These are phyloP conservation scores for Penicillium silybi DNA, from an alignment of 495 filamentous ascomycete species.

Conservation along the genomic window DNA sequence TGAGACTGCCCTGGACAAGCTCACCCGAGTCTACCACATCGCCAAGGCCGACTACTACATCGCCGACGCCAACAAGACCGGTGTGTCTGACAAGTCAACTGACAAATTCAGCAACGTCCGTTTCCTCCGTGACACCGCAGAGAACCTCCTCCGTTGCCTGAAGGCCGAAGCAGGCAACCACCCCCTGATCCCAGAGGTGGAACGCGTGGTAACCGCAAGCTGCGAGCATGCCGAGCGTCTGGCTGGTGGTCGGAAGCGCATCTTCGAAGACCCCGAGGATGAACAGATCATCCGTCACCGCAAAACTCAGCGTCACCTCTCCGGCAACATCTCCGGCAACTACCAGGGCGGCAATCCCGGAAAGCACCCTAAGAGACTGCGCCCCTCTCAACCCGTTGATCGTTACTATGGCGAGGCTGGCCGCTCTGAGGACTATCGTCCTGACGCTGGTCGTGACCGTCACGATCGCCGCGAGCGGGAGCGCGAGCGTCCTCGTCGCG, in stretches of 20 bases:
- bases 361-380: not conserved
- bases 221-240: slow-evolving; percentile 33
- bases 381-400: not conserved
- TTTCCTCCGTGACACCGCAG: slow-evolving; percentile 48
- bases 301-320: not conserved
- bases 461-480: too few species aligned
- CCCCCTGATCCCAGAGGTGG: slow-evolving; percentile 29
- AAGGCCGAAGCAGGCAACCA: slow-evolving; percentile 18
- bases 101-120: slow-evolving; percentile 31
- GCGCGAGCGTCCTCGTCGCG: not conserved
- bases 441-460: not conserved
- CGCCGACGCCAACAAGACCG: slow-evolving; percentile 10
- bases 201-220: slow-evolving; percentile 24
- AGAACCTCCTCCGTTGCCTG: slow-evolving; percentile 41
- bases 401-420: not conserved
- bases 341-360: not conserved
- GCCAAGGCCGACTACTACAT: slow-evolving; percentile 39
- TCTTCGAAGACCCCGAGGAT: slow-evolving; percentile 28
- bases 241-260: slow-evolving; percentile 41
- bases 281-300: not conserved
- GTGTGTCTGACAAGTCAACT: slow-evolving; percentile 2
- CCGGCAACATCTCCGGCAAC: not conserved
- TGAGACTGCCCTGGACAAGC: slow-evolving; percentile 19
- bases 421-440: not conserved
- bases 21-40: slow-evolving; percentile 33